Base-by-base conservation (phyloP, 2,329 filamentous ascomycete species). In the Xylariaceae sp. region DNA sequence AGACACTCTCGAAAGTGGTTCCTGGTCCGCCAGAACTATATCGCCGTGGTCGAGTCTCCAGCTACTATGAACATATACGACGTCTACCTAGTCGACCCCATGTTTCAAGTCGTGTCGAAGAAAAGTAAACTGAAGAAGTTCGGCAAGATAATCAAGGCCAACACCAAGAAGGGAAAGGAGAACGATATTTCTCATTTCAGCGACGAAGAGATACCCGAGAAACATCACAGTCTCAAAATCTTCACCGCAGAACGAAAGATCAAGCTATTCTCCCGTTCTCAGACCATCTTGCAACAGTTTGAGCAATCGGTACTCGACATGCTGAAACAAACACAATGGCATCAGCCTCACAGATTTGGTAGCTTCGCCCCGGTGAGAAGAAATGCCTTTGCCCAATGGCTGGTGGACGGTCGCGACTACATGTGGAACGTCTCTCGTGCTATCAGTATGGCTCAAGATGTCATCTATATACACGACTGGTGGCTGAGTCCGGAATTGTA, bases 381-480 rank as follows among this genome's bases (percentile, higher is more conserved):
- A 51, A 88, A 88, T 49, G 92, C 94, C 34, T 94, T 93, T 75
- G 92, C 92, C 1, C 92, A 97, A 70, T 97, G 93, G 92, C 83
- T 99, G 7, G 93, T 99, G 0, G 94, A 99, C 74, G 94, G 90
- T 13, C 86, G 94, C 66, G 94, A 99, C 73, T 95, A 97, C 78
- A 97, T 97, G 93, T 99, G 94, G 94, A 96, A 97, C 72, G 92
- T 97, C 6, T 97, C 93, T 9, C 85, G 93, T 64, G 94, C 94
- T 10, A 95, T 99, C 69, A 94, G 91, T 72, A 96, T 97, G 86
- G 94, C 94, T 7, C 90, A 90, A 69, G 94, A 97, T 76, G 93
- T 97, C 62, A 93, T 99, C 67, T 97, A 97, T 74, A 97, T 99
- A 63, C 94, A 99, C 73, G 94, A 97, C 74, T 99, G 94, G 94